These are phyloP conservation scores for Suhomyces kunorum DNA, from an alignment of 1,139 yeast species.

Conservation along the genomic window DNA sequence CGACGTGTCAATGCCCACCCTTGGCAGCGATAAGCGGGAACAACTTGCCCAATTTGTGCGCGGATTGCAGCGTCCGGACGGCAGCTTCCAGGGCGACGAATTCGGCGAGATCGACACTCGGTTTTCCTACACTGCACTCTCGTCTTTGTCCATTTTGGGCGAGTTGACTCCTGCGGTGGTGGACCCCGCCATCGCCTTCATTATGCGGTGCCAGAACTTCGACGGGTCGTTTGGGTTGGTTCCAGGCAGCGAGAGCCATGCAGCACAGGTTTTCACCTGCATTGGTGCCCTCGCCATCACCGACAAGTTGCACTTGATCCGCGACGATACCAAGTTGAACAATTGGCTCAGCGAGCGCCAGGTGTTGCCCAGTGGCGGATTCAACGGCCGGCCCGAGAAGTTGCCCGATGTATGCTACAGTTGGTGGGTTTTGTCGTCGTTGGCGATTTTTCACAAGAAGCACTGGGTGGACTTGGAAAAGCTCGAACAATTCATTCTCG, in stretches of 20 bases:
- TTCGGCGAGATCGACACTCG: constrained; percentile 94
- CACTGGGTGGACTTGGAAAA: constrained; percentile 74
- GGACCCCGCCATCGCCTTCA: constrained; percentile 65
- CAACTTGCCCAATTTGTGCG: constrained; percentile 45
- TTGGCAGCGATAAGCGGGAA: constrained; percentile 23
- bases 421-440: constrained; percentile 94
- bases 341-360: constrained; percentile 95
- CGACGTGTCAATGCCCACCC: constrained; percentile 49
- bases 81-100: constrained; percentile 84
- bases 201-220: constrained; percentile 74
- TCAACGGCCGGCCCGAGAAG: constrained; percentile 96
- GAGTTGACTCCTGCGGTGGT: constrained; percentile 60
- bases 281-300: constrained; percentile 77
- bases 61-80: constrained; percentile 65
- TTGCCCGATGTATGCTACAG: constrained; percentile 95
- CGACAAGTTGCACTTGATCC: constrained; percentile 56
- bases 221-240: constrained; percentile 95
- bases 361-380: constrained; percentile 77
- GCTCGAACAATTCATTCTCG: constrained; percentile 64
- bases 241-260: constrained; percentile 95
- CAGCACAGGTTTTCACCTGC: constrained; percentile 90
- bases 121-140: constrained; percentile 81
- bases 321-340: constrained; percentile 50
- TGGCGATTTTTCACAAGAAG: constrained; percentile 64
- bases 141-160: constrained; percentile 68